Evolutionary conservation across 1,284 basidiomycete species (phyloP), one percentile per base, ranked within the genome.

Genomic region (Lignosus rhinocerotis): DNA sequence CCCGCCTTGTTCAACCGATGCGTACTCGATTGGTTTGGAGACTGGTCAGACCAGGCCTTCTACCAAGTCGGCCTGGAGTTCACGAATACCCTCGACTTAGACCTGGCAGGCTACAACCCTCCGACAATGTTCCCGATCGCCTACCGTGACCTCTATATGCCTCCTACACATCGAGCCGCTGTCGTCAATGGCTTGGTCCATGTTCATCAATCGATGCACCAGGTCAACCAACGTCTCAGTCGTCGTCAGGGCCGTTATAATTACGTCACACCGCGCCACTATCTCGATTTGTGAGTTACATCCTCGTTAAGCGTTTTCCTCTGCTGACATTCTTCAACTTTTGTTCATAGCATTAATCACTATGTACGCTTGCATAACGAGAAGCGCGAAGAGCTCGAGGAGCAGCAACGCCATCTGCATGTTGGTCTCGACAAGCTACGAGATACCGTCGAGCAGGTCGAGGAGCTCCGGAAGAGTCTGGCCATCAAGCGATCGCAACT

Each of bases 1-100:
- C 97, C 97, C 5, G 96, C 96, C 16, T 80, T 98, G 68, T 98
- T 98, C 86, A 98, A 98, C 77, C 89, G 96, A 78, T 98, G 96
- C 72, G 96, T 98, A 6, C 81, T 98, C 58, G 95, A 98, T 74
- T 98, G 96, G 96, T 98, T 98, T 67, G 95, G 96, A 41, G 94
- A 97, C 72, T 98, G 96, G 96, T 94, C 95, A 7, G 94, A 96
- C 67, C 94, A 97, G 71, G 95, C 96, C 0, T 92, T 98, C 73
- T 97, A 92, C 71, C 96, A 98, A 78, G 96, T 98, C 59, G 96
- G 92, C 38, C 86, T 91, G 80, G 96, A 98, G 75, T 96, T 98
- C 73, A 98, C 95, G 0, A 85, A 92, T 55, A 90, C 89, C 0
- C 82, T 98, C 56, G 96, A 98, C 73, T 84, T 98, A 66, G 96